phyloP scores from a whole-genome alignment of 352 stramenopile genomes.

The Phytophthora sojae region DNA sequence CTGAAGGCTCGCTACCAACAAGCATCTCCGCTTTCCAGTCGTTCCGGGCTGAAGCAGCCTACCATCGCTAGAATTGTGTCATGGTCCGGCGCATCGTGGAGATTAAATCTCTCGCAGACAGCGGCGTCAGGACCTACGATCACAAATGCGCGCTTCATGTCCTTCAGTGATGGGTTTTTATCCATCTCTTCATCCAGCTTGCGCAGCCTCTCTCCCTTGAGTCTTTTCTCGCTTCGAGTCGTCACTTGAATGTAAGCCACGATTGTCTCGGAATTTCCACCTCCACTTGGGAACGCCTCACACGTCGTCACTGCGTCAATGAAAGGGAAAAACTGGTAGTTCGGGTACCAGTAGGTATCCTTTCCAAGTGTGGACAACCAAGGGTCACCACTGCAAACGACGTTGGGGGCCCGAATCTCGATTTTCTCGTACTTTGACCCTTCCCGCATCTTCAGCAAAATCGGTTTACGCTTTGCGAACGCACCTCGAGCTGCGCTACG shows the following conservation, averaged over 20 bases:
- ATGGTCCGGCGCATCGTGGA: conserved; percentile 14
- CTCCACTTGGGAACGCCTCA: conserved; percentile 15
- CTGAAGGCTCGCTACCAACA: too few species aligned
- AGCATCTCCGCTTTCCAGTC: not conserved
- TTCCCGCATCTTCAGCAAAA: conserved; percentile 29
- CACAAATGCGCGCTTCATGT: conserved; percentile 20
- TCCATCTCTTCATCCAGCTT: conserved; percentile 27
- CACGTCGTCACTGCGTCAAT: conserved; percentile 28
- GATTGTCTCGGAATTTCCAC: conserved; percentile 16
- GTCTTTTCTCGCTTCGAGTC: conserved; percentile 14
- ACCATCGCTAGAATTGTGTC: conserved; percentile 20
- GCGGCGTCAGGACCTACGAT: conserved; percentile 14
- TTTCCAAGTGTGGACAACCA: conserved; percentile 12
- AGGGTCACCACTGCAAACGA: conserved; percentile 13
- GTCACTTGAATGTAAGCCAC: conserved; percentile 25
- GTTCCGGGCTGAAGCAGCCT: conserved; percentile 17
- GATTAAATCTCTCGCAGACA: conserved; percentile 26
- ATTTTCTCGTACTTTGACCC: conserved; percentile 26
- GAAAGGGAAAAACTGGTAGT: conserved; percentile 29
- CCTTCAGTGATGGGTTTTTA: conserved; percentile 14
- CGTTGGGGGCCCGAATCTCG: conserved; percentile 11
- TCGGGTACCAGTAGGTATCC: conserved; percentile 27
- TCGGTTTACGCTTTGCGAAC: conserved; percentile 11
- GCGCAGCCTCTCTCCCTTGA: conserved; percentile 12
- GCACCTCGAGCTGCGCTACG: conserved; percentile 19